Conservation (phyloP, 345 rosid genomes). For the Carallia pectinifolia region DNA sequence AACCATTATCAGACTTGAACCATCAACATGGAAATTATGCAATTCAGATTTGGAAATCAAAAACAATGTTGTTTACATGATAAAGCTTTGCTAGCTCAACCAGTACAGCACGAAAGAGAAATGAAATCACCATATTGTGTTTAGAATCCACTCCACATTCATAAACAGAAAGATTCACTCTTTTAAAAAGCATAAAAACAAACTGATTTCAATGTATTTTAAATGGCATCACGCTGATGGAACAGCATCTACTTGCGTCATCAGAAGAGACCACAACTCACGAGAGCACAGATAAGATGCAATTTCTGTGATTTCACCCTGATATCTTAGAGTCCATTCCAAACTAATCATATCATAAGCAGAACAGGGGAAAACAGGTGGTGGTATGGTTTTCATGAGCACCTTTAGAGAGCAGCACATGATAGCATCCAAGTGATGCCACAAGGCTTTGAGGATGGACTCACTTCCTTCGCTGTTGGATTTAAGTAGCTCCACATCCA, state of each 20-base stretch:
- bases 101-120: background rate
- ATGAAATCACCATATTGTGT: background rate
- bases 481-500: conserved; percentile 94
- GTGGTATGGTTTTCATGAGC: background rate
- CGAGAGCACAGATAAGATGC: too few species aligned
- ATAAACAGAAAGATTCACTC: too few species aligned
- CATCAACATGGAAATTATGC: background rate
- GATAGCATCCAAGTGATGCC: conserved; percentile 98
- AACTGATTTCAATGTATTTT: background rate
- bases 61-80: background rate
- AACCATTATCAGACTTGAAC: background rate
- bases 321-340: background rate
- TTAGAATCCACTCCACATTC: background rate
- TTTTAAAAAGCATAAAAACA: too few species aligned
- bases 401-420: conserved; percentile 99
- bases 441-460: conserved; percentile 69
- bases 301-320: background rate
- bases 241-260: too few species aligned
- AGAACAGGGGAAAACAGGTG: background rate
- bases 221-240: background rate
- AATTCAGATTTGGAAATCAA: background rate
- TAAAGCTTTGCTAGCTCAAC: background rate
- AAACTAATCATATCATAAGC: background rate
- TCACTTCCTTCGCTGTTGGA: conserved; percentile 66
- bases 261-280: too few species aligned